Percentiles rank a stretch among this genome's conserved stretches.
Conservation (phyloP, 495 filamentous ascomycete genomes). For the Recurvomyces mirabilis region DNA sequence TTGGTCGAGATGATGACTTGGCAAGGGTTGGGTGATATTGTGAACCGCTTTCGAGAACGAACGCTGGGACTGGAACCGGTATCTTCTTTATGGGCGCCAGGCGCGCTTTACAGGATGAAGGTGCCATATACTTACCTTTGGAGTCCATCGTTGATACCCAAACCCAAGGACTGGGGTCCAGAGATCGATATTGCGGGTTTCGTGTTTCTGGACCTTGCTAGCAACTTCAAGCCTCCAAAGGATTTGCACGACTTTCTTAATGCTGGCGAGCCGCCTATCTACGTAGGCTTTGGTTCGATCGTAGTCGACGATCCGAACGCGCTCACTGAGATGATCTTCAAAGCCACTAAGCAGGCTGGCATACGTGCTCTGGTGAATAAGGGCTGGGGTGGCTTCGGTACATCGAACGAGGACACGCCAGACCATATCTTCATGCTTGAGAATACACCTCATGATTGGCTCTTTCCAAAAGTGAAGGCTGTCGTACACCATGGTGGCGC, state of each 20-base stretch:
- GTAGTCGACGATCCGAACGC: slow-evolving; percentile 32
- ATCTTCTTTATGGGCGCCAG: slow-evolving; percentile 30
- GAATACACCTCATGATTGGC: slow-evolving; percentile 34
- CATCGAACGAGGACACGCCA: slow-evolving; percentile 18
- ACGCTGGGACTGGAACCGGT: slow-evolving; percentile 29
- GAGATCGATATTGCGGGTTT: slow-evolving; percentile 33
- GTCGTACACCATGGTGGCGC: slow-evolving; percentile 34
- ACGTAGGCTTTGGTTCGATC: slow-evolving; percentile 33
- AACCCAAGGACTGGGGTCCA: slow-evolving; percentile 32
- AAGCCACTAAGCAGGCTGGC: slow-evolving; percentile 27
- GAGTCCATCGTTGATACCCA: slow-evolving; percentile 30
- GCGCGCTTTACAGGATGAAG: slow-evolving; percentile 29
- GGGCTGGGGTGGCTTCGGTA: slow-evolving; percentile 33
- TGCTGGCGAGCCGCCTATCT: slow-evolving; percentile 28
- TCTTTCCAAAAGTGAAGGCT: slow-evolving; percentile 28
- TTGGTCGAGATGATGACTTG: slow-evolving; percentile 41
- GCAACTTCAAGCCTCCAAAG: slow-evolving; percentile 27
- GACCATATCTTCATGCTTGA: slow-evolving; percentile 32
- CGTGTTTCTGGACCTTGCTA: slow-evolving; percentile 31
- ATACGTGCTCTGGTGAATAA: slow-evolving; percentile 31
- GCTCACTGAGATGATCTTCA: slow-evolving; percentile 32
- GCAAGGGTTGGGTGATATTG: slow-evolving; percentile 30
- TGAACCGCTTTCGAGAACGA: slow-evolving; percentile 30
- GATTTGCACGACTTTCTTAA: slow-evolving; percentile 30
- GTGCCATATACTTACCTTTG: slow-evolving; percentile 34